Evolutionary conservation across 352 stramenopile species (phyloP).

Genomic region (Peronospora tabacina): DNA sequence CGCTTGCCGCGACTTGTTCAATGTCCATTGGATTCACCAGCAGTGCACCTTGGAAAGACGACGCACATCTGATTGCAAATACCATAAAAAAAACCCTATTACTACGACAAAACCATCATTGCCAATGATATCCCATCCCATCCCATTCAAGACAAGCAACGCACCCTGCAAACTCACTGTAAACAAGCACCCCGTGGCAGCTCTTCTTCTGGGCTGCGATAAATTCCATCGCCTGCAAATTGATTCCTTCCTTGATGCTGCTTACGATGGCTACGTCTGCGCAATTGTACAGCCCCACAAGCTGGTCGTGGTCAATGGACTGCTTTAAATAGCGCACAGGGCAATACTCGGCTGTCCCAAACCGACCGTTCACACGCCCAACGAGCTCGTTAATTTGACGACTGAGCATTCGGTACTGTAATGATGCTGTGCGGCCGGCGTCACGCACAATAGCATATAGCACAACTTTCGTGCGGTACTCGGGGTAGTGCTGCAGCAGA

Average conservation of each 20-base stretch:
- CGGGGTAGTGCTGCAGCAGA: slow-evolving; percentile 80
- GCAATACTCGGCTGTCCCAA: slow-evolving; percentile 83
- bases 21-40: slow-evolving; percentile 87
- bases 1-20: slow-evolving; percentile 78
- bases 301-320: slow-evolving; percentile 78
- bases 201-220: slow-evolving; percentile 63
- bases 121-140: too few relatives aligned
- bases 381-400: slow-evolving; percentile 88
- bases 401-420: slow-evolving; percentile 76
- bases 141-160: slow-evolving; percentile 1
- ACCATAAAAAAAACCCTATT: background rate
- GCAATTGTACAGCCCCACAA: slow-evolving; percentile 85
- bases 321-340: slow-evolving; percentile 86
- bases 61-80: slow-evolving; percentile 50
- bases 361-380: slow-evolving; percentile 80
- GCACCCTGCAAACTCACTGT: slow-evolving; percentile 86
- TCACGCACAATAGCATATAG: slow-evolving; percentile 91
- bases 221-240: slow-evolving; percentile 88
- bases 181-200: slow-evolving; percentile 82
- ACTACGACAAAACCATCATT: background rate
- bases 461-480: slow-evolving; percentile 90
- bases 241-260: slow-evolving; percentile 86
- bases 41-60: slow-evolving; percentile 82
- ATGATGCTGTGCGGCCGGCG: slow-evolving; percentile 46
- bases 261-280: slow-evolving; percentile 86